Percentiles rank a stretch among this genome's conserved stretches.
These are phyloP conservation scores for Gloeopeniophorella convolvens DNA, from an alignment of 768 basidiomycete species.

Conservation along the genomic window DNA sequence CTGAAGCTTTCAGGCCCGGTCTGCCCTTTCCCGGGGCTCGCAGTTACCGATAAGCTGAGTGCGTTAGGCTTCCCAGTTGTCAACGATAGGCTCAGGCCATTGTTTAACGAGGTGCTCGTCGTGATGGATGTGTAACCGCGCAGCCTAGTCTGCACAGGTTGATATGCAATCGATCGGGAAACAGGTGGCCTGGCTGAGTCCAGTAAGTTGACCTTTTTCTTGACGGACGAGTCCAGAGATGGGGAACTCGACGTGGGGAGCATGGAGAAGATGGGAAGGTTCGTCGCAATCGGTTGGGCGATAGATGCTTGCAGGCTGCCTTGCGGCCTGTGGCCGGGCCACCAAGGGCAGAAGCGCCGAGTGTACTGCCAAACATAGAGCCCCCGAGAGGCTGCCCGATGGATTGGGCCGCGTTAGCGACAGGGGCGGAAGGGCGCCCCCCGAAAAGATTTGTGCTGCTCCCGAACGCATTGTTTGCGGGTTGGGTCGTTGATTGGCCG, in stretches of 20 bases:
- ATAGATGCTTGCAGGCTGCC: slow-evolving; percentile 79
- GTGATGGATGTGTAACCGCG: slow-evolving; percentile 59
- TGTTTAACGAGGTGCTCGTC: slow-evolving; percentile 30
- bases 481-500: slow-evolving; percentile 36
- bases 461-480: slow-evolving; percentile 19
- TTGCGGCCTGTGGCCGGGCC: slow-evolving; percentile 32
- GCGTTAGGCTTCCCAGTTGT: slow-evolving; percentile 49
- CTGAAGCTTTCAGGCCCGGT: slow-evolving; percentile 56
- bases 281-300: slow-evolving; percentile 72
- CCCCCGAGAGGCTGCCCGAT: slow-evolving; percentile 6
- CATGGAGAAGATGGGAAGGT: slow-evolving; percentile 68
- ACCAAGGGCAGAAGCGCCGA: slow-evolving; percentile 40
- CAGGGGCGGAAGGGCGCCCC: slow-evolving; percentile 18
- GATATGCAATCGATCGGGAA: slow-evolving; percentile 61
- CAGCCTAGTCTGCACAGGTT: slow-evolving; percentile 55
- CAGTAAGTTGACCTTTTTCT: slow-evolving; percentile 77
- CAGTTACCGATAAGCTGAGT: slow-evolving; percentile 43
- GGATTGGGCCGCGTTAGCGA: not conserved
- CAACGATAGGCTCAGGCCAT: slow-evolving; percentile 34
- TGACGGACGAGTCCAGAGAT: slow-evolving; percentile 52
- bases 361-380: slow-evolving; percentile 45
- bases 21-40: slow-evolving; percentile 32
- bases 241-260: slow-evolving; percentile 64
- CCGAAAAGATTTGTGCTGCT: slow-evolving; percentile 25
- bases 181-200: slow-evolving; percentile 68